Evolutionary conservation across 2,329 filamentous ascomycete genomes (phyloP), one percentile per base, ranked within the genome.

Genomic region (Furcasterigmium sp.): DNA sequence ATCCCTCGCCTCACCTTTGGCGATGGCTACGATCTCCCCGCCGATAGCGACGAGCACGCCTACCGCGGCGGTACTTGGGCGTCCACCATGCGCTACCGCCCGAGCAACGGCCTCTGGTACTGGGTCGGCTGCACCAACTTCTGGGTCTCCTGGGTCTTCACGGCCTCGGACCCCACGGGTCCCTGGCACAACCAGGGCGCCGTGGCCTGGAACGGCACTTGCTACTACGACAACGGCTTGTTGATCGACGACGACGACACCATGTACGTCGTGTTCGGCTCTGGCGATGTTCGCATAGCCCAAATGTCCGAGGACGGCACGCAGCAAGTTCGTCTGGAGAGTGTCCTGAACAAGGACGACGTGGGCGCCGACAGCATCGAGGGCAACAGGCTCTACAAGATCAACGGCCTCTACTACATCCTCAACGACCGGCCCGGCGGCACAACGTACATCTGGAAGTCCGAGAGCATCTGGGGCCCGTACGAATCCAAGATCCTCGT

Each of bases 241-340:
- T 55, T 81, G n/a, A 68, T 82, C 26, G 77, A 81, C 39, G 73
- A 78, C 19, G 68, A 80, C 25, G 77, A 80, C 44, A 74, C 68
- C 1, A 75, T 80, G 65, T 82, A 80, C 41, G 69, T 82, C 0
- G 73, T 68, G 0, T 78, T 78, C 50, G 77, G 75, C 5, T 69
- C 64, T 37, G 67, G 58, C 0, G 61, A 70, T 3, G 67, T 81
- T 41, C 60, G 49, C 8, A 67, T 82, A 2, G 71, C 77, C 1
- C 67, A 78, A 51, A 62, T 82, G 3, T 68, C 67, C 14, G 47
- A 56, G 1, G 72, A 80, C 44, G 73, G 70, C 0, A 57, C 73
- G 1, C 63, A 59, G 21, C 57, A 75, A 39, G 67, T 71, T 10
- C 65, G 62, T 35, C 62, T 62, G 0, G 60, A 75, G 45, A 48